These are phyloP conservation scores for Penicillium subrubescens DNA, from an alignment of 495 filamentous ascomycete species.

Conservation along the genomic window DNA sequence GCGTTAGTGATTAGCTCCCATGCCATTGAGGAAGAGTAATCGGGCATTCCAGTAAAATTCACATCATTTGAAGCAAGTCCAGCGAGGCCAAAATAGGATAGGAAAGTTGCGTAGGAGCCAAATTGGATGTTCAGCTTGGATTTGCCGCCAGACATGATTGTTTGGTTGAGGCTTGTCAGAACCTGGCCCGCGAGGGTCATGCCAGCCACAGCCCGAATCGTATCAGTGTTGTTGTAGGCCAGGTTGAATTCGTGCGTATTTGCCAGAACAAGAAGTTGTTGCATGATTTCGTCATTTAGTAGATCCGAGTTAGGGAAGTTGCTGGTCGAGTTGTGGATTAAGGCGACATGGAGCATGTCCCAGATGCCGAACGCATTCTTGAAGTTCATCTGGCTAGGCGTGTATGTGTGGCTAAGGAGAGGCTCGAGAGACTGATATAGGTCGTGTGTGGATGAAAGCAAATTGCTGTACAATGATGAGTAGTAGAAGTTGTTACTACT, in stretches of 20 bases:
- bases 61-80: conserved; percentile 35
- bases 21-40: conserved; percentile 56
- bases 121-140: conserved; percentile 50
- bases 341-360: conserved; percentile 47
- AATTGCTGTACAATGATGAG: conserved; percentile 40
- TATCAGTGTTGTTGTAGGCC: conserved; percentile 38
- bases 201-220: conserved; percentile 27
- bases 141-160: conserved; percentile 38
- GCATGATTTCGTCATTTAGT: conserved; percentile 20
- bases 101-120: conserved; percentile 54
- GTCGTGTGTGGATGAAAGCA: conserved; percentile 47
- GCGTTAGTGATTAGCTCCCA: conserved; percentile 56
- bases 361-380: conserved; percentile 67
- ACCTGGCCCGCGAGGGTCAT: conserved; percentile 36
- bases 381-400: too few species aligned
- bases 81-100: conserved; percentile 56
- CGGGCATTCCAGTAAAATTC: conserved; percentile 51
- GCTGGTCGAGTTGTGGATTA: conserved; percentile 41
- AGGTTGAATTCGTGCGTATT: conserved; percentile 44
- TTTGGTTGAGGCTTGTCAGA: conserved; percentile 46
- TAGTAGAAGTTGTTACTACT: conserved; percentile 19
- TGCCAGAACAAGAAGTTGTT: conserved; percentile 39
- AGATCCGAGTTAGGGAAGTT: too few species aligned
- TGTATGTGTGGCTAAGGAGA: too few species aligned
- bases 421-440: conserved; percentile 62